Percentiles rank a stretch among this genome's conserved stretches.
These are phyloP conservation scores for Candida saitoana DNA, from an alignment of 805 yeast species.

Conservation along the genomic window DNA sequence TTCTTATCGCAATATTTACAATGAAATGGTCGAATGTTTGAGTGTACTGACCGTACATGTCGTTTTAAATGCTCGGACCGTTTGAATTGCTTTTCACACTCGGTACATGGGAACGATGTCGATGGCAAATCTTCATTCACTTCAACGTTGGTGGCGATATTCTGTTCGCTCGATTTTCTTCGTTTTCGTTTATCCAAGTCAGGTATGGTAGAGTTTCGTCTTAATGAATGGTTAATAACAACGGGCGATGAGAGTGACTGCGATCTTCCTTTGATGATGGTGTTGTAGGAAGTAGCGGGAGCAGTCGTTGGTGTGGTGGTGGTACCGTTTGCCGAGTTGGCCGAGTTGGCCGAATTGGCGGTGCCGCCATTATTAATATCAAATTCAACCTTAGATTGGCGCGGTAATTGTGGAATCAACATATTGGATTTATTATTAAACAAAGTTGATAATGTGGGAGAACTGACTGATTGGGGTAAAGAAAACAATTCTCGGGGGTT, in stretches of 20 bases:
- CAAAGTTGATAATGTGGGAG: conserved; percentile 16
- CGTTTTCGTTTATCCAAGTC: conserved; percentile 1
- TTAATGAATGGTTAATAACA: neutral
- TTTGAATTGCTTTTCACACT: conserved; percentile 41
- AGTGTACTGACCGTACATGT: conserved; percentile 41
- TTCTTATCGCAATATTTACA: conserved; percentile 44
- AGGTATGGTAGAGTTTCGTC: conserved; percentile 3
- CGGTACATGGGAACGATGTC: conserved; percentile 37
- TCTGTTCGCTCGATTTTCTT: conserved; percentile 4
- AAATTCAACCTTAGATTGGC: conserved; percentile 2
- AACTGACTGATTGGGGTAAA: conserved; percentile 10
- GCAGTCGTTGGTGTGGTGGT: neutral
- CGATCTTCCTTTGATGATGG: conserved; percentile 4
- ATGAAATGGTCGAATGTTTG: conserved; percentile 42
- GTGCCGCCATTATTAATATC: neutral
- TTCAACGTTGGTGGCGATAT: neutral
- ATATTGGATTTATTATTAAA: conserved; percentile 4
- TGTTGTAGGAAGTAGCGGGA: neutral
- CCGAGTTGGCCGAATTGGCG: neutral
- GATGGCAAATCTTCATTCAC: neutral
- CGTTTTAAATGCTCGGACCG: conserved; percentile 42
- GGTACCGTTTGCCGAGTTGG: neutral
- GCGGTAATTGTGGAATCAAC: conserved; percentile 3
- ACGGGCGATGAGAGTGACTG: conserved; percentile 3
- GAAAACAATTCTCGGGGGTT: conserved; percentile 29